These are phyloP conservation scores for Wickerhamiella azyma DNA, from an alignment of 805 yeast species.

Conservation along the genomic window DNA sequence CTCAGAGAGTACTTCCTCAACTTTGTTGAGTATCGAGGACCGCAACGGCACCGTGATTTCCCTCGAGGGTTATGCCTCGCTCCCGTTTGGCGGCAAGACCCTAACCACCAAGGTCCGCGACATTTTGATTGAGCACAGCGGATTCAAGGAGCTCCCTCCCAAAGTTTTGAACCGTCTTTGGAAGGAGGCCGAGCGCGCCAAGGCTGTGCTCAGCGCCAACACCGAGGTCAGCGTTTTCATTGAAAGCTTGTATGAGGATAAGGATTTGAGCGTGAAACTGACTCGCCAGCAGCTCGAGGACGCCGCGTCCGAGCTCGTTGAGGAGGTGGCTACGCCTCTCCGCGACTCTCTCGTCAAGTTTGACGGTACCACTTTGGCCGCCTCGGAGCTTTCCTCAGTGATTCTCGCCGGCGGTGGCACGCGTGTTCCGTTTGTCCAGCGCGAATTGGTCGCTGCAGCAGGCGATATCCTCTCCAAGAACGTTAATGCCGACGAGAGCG, in stretches of 20 bases:
- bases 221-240: slow-evolving; percentile 60
- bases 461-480: slow-evolving; percentile 56
- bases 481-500: slow-evolving; percentile 92
- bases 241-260: slow-evolving; percentile 60
- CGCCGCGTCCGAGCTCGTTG: slow-evolving; percentile 30
- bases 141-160: slow-evolving; percentile 31
- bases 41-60: slow-evolving; percentile 28
- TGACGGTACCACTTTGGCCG: slow-evolving; percentile 20
- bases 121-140: slow-evolving; percentile 41
- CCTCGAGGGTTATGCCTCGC: slow-evolving; percentile 60
- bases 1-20: slow-evolving; percentile 79
- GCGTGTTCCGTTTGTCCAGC: slow-evolving; percentile 70
- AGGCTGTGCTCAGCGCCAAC: slow-evolving; percentile 77
- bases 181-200: slow-evolving; percentile 82
- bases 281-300: slow-evolving; percentile 74
- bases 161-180: slow-evolving; percentile 54
- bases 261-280: slow-evolving; percentile 55
- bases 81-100: slow-evolving; percentile 63
- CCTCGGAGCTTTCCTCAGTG: slow-evolving; percentile 41
- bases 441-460: slow-evolving; percentile 34
- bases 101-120: slow-evolving; percentile 56
- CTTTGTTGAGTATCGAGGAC: slow-evolving; percentile 54
- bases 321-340: slow-evolving; percentile 42
- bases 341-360: slow-evolving; percentile 34
- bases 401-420: slow-evolving; percentile 84